A percentile compares a stretch with the other conserved stretches of the same genome.
Conservation (phyloP, 2,329 filamentous ascomycete genomes). For the Zasmidium angulare region DNA sequence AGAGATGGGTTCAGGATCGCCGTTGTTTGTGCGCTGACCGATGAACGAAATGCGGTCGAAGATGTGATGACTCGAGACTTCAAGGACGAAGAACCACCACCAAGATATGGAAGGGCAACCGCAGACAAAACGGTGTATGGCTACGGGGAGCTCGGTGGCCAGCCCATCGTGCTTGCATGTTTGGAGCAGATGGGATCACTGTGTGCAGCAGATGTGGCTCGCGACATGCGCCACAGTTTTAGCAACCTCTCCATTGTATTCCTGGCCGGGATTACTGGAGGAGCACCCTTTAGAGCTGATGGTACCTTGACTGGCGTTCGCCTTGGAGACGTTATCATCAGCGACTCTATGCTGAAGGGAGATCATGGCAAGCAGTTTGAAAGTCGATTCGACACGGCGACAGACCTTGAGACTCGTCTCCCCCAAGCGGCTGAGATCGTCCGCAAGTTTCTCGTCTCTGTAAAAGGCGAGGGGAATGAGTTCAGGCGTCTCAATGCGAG, state of each 20-base stretch:
- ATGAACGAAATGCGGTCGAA: not conserved
- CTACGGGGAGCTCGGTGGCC: not conserved
- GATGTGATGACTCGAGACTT: not conserved
- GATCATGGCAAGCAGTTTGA: too few species aligned
- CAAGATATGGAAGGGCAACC: too few species aligned
- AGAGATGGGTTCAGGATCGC: too few species aligned
- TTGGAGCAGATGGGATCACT: not conserved
- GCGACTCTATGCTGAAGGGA: too few species aligned
- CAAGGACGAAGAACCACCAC: too few species aligned
- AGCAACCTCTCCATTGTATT: not conserved
- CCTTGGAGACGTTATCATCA: not conserved
- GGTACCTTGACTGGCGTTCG: not conserved
- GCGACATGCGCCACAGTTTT: not conserved
- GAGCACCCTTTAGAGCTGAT: not conserved
- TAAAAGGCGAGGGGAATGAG: too few species aligned
- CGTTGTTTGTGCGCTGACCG: not conserved
- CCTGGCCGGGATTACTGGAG: not conserved
- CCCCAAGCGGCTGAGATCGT: too few species aligned
- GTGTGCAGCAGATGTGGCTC: not conserved
- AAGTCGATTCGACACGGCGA: too few species aligned
- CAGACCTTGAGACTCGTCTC: too few species aligned
- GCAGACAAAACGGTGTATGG: not conserved
- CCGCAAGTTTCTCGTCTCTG: too few species aligned
- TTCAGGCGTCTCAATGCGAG: too few species aligned
- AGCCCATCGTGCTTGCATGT: not conserved